Evolutionary conservation across 805 yeast genomes (phyloP), one percentile per base, ranked within the genome.

Genomic region (Saccharomycopsis amapae): DNA sequence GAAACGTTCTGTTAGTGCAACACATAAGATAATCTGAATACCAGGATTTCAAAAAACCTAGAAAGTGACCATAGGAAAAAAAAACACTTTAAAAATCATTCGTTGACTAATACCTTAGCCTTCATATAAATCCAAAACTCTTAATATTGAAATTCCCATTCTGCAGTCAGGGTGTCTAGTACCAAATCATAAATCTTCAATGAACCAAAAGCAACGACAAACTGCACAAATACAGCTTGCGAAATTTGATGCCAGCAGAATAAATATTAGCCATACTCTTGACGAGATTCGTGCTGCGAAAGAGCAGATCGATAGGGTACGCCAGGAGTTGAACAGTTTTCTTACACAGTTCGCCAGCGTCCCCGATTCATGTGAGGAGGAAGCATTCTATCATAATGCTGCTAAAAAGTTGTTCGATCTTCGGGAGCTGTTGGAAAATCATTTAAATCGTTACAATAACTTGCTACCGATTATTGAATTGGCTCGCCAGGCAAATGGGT

Each of bases 391-490:
- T 17, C 37, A 42, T n/a, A 24, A 25, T 12, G 45, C 45, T 9
- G 24, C 46, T 5, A 24, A n/a, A 23, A 51, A 51, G 24, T 24
- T 51, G 20, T 42, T 51, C 17, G 26, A 42, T 15, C 31, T 51
- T 25, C 22, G 54, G 28, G 19, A 37, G 12, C 19, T 38, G 26
- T 28, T 51, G n/a, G 17, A 32, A 26, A 26, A 39, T 9, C 45
- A 48, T 30, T 45, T 51, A 33, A 35, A 42, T 4, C 26, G 36
- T 10, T 81, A 84, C 53, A 72, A 73, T 45, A 78, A 76, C 35
- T 69, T 90, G 73, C 62, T 79, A 26, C 93, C 95, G 0, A 65
- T 79, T 41, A 72, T 93, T 12, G 68, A 77, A 51, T 38, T 48
- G 5, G 24, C 48, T 4, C 49, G 42, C 18, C 52, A 51, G 23